Percentiles rank a stretch among this genome's conserved stretches.
phyloP scores from a whole-genome alignment of 2,329 filamentous ascomycete genomes.

The Ceratocystis smalleyi region DNA sequence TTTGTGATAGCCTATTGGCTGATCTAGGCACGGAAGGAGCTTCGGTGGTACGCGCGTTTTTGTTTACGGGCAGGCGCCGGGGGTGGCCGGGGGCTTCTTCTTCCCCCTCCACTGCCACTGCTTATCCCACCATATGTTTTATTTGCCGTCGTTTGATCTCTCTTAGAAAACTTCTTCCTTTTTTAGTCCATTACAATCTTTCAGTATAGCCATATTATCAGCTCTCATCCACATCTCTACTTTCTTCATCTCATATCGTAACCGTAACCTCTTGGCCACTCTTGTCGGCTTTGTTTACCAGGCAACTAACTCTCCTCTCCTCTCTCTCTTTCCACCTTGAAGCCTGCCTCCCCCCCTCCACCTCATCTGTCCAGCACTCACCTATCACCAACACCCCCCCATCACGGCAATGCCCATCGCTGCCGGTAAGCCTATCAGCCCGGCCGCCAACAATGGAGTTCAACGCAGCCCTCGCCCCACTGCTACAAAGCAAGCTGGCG shows the following conservation, averaged over 20 bases:
- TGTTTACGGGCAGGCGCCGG: background rate
- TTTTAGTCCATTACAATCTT: background rate
- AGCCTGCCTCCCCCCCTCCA: too few relatives aligned
- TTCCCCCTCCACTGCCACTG: background rate
- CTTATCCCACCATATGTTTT: background rate
- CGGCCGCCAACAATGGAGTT: background rate
- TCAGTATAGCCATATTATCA: constrained; percentile 2
- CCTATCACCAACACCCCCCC: background rate
- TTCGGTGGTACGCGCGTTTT: background rate
- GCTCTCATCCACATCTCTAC: background rate
- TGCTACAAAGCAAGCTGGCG: background rate
- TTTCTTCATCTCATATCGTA: constrained; percentile 3
- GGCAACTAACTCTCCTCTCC: background rate
- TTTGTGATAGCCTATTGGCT: background rate
- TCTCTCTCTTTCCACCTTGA: background rate
- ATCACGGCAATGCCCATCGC: background rate
- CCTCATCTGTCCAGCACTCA: background rate
- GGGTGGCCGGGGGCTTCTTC: too few relatives aligned
- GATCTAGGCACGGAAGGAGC: background rate
- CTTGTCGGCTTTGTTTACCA: background rate
- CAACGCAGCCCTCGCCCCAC: background rate
- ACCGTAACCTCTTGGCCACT: background rate
- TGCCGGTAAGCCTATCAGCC: background rate
- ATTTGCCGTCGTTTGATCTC: background rate
- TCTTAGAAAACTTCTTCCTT: background rate